A percentile compares a stretch with the other conserved stretches of the same genome.
phyloP scores from a whole-genome alignment of 225 moss, liverwort and hornwort genomes.

The Asterella californica region DNA sequence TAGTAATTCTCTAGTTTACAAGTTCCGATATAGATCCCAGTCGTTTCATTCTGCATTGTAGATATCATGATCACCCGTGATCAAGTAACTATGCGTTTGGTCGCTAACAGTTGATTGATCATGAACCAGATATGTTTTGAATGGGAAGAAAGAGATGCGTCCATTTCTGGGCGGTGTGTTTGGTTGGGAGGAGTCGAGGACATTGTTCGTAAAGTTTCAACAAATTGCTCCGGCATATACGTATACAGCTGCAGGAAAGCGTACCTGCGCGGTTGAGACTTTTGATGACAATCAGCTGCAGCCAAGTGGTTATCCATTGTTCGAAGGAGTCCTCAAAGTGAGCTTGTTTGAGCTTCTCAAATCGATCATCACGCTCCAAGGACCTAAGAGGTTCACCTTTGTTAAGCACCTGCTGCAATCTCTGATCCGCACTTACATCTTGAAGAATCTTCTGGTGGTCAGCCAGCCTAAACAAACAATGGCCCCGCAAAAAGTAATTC shows the following conservation, averaged over 20 bases:
- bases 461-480: neutral
- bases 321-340: slow-evolving; percentile 18
- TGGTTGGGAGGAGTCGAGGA: slow-evolving; percentile 26
- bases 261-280: too few species aligned
- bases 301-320: neutral
- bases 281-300: neutral
- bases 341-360: slow-evolving; percentile 17
- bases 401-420: slow-evolving; percentile 10
- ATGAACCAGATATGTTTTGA: slow-evolving; percentile 18
- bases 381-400: slow-evolving; percentile 8
- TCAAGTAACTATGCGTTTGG: too few species aligned
- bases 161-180: slow-evolving; percentile 13
- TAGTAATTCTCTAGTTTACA: neutral
- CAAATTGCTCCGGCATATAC: slow-evolving; percentile 7
- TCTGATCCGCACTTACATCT: slow-evolving; percentile 21
- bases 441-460: neutral
- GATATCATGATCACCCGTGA: too few species aligned
- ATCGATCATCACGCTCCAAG: slow-evolving; percentile 10
- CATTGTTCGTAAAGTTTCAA: slow-evolving; percentile 22
- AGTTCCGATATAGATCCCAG: too few species aligned
- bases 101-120: too few species aligned
- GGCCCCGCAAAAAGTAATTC: neutral
- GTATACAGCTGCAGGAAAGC: neutral
- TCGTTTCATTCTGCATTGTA: neutral
- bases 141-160: slow-evolving; percentile 23